A percentile compares a stretch with the other conserved stretches of the same genome.
phyloP scores from a whole-genome alignment of 2,329 filamentous ascomycete species.

The Epicoccum nigrum region DNA sequence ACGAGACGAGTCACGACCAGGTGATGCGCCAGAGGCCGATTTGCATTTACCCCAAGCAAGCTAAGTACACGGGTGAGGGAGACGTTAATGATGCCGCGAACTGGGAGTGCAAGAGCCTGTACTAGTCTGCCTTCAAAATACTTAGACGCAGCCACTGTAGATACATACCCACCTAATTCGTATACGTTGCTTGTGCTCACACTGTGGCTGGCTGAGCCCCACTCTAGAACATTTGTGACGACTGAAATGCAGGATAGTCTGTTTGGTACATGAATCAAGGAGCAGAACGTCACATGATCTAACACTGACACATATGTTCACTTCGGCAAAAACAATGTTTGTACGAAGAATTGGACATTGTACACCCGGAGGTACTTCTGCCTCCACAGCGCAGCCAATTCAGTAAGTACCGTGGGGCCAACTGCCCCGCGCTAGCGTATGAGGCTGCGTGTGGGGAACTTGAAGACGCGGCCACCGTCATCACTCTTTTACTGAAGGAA shows the following conservation, averaged over 20 bases:
- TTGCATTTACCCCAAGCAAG: conserved; percentile 44
- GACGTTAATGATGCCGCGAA: conserved; percentile 31
- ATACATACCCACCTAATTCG: no score
- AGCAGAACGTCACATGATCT: not conserved
- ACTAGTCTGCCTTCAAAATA: conserved; percentile 3
- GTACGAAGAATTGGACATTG: conserved; percentile 5
- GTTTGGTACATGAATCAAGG: no score
- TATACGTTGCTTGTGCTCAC: no score
- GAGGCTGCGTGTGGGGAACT: conserved; percentile 26
- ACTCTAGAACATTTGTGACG: not conserved
- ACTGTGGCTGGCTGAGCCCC: no score
- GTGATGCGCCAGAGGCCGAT: conserved; percentile 41
- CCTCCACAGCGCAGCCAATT: conserved; percentile 7
- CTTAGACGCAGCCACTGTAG: no score
- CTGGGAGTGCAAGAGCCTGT: conserved; percentile 38
- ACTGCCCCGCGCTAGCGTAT: conserved; percentile 28
- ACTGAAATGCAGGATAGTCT: no score
- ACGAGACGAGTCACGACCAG: conserved; percentile 28
- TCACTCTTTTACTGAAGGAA: conserved; percentile 10
- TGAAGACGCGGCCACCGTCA: conserved; percentile 4
- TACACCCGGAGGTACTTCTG: conserved; percentile 14
- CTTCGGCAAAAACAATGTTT: no score
- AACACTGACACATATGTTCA: no score
- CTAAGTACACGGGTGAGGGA: conserved; percentile 38
- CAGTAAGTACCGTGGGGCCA: conserved; percentile 1